Base-by-base conservation (phyloP, 352 stramenopile species). In the Pythium chondricola region DNA sequence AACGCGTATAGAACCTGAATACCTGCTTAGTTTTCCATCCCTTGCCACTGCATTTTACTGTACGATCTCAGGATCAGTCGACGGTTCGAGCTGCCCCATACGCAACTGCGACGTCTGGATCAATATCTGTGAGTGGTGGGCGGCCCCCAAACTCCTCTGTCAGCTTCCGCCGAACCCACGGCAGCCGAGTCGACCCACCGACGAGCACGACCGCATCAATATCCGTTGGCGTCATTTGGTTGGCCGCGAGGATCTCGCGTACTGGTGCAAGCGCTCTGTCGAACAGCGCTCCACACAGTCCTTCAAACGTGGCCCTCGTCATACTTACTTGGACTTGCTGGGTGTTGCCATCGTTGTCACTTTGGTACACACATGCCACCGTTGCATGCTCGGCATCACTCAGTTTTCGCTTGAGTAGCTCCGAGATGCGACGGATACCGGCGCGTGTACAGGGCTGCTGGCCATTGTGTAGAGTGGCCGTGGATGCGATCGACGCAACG, bases 41-140 rank as follows among this genome's bases (percentile, higher is more conserved):
- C n/a, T n/a, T n/a, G n/a, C n/a, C n/a, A n/a, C n/a, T n/a, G n/a
- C n/a, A n/a, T n/a, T n/a, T n/a, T n/a, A n/a, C n/a, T n/a, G n/a
- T n/a, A n/a, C n/a, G n/a, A n/a, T 30, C 8, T 39, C 8, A 42
- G 14, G 16, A 26, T 42, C 69, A 86, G 36, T 83, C 71, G 6
- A 83, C 30, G 2, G 71, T 74, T 24, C 71, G 62, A 11, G 76
- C 76, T 21, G 76, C 76, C 22, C 76, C 76, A 26, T 75, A 78
- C 8, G 76, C 76, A 5, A 88, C 76, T 4, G 76, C 76, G 17
- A 88, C 63, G 45, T 88, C 76, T 9, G 74, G 76, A 36, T 88
- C 74, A 11, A 88, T 85, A 21, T 78, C 47, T 10, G 62, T 66
- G 20, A 78, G 70, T 6, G 77, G 74, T 31, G 53, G 36, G 4